Evolutionary conservation across 75 land plant species (phyloP).

Genomic region (Selaginella tamariscina): DNA sequence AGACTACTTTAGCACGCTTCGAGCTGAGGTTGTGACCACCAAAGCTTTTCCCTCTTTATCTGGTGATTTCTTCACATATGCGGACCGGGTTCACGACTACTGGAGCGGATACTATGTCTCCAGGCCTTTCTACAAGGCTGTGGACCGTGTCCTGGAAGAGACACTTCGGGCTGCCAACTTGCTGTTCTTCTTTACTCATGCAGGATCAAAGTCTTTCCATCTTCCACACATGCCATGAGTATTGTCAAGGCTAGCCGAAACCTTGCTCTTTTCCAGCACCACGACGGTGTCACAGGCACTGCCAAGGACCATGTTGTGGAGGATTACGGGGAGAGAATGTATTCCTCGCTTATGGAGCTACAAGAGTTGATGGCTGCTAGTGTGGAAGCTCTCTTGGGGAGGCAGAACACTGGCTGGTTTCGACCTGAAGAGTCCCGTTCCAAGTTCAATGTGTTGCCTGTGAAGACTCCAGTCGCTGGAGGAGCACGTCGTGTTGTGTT

Average conservation of each 20-base stretch:
- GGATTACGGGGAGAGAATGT: conserved; percentile 91
- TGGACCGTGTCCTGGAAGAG: conserved; percentile 88
- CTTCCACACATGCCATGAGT: conserved; percentile 38
- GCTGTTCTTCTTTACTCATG: conserved; percentile 47
- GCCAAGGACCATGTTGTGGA: conserved; percentile 93
- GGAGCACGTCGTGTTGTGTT: conserved; percentile 53
- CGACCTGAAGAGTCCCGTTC: conserved; percentile 54
- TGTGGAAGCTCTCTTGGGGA: conserved; percentile 53
- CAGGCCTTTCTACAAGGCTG: conserved; percentile 93
- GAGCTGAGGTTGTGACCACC: conserved; percentile 57
- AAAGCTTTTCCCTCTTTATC: conserved; percentile 73
- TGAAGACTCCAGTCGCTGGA: conserved; percentile 39
- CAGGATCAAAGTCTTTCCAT: conserved; percentile 55
- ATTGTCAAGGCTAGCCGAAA: conserved; percentile 76
- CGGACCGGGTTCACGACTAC: conserved; percentile 86
- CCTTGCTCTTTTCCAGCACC: conserved; percentile 96
- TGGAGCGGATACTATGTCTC: conserved; percentile 99
- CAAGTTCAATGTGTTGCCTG: conserved; percentile 55
- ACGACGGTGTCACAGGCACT: conserved; percentile 98
- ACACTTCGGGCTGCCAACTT: conserved; percentile 84
- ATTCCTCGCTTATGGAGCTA: conserved; percentile 63
- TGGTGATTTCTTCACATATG: conserved; percentile 98
- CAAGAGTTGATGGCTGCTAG: conserved; percentile 71
- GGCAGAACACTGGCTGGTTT: conserved; percentile 34
- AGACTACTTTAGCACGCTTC: conserved; percentile 72